phyloP scores from a whole-genome alignment of 148 eudicot genomes.

The Cornus controversa region DNA sequence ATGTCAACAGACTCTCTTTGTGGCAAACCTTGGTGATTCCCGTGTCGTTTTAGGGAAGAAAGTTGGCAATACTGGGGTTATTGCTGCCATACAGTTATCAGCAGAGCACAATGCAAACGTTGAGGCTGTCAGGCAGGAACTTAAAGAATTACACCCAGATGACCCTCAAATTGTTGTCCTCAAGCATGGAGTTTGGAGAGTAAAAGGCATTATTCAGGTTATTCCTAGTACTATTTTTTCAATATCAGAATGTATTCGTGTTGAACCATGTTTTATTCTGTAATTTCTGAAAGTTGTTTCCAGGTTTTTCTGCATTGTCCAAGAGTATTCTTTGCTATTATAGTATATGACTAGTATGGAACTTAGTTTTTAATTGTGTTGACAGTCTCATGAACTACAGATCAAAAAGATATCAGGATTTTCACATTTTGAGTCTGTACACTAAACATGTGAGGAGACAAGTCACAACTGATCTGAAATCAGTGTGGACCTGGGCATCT shows the following conservation, averaged over 20 bases:
- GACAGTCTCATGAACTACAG: background rate
- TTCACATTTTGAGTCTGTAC: background rate
- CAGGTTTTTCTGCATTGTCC: background rate
- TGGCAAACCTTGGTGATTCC: slow-evolving; percentile 73
- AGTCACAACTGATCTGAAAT: background rate
- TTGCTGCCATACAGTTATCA: slow-evolving; percentile 63
- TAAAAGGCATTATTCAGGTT: slow-evolving; percentile 80
- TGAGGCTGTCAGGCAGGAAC: slow-evolving; percentile 51
- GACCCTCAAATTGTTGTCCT: slow-evolving; percentile 71
- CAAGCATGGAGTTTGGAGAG: slow-evolving; percentile 78
- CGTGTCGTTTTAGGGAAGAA: slow-evolving; percentile 72
- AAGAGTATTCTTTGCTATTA: no score
- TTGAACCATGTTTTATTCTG: background rate
- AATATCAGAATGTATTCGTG: background rate
- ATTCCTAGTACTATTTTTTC: slow-evolving; percentile 6
- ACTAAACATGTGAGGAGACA: background rate
- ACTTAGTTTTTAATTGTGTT: no score
- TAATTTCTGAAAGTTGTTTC: no score
- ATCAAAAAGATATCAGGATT: background rate
- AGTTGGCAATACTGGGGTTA: slow-evolving; percentile 42
- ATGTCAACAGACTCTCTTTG: slow-evolving; percentile 51
- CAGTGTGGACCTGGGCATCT: background rate
- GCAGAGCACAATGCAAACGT: slow-evolving; percentile 68
- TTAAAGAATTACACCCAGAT: slow-evolving; percentile 52
- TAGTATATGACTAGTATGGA: no score